These are phyloP conservation scores for Myxozyma kluyveri DNA, from an alignment of 805 yeast genomes.

Conservation along the genomic window DNA sequence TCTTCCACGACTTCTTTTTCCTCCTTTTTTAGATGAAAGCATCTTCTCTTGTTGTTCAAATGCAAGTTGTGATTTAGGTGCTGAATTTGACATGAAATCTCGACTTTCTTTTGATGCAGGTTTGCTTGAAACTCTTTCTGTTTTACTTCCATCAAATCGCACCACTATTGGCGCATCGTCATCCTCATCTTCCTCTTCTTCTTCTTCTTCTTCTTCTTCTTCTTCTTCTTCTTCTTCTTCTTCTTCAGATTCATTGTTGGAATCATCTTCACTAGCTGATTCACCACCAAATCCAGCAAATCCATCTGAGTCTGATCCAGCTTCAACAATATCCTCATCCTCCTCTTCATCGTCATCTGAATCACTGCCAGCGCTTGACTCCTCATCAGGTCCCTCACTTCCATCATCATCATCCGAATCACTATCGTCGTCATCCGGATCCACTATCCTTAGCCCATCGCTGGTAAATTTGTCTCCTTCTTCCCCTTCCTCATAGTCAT, in stretches of 20 bases:
- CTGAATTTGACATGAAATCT: conserved; percentile 35
- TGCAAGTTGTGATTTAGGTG: conserved; percentile 35
- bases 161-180: conserved; percentile 37
- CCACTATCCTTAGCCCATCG: conserved; percentile 7
- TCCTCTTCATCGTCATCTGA: conserved; percentile 13
- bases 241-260: conserved; percentile 1
- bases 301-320: not conserved
- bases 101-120: conserved; percentile 33
- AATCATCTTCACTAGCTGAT: too few species aligned
- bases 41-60: conserved; percentile 18
- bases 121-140: conserved; percentile 5
- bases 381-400: not conserved
- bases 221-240: conserved; percentile 12
- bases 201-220: conserved; percentile 1
- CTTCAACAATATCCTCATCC: conserved; percentile 2
- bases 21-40: not conserved
- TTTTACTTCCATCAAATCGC: conserved; percentile 37
- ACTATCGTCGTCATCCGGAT: conserved; percentile 14
- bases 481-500: not conserved
- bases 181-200: conserved; percentile 27
- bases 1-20: conserved; percentile 16
- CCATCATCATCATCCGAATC: conserved; percentile 18
- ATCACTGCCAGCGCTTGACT: conserved; percentile 6
- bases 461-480: not conserved
- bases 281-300: not conserved